Evolutionary conservation across 345 rosid genomes (phyloP), one percentile per base, ranked within the genome.

Genomic region (Eucalyptus caleyi): DNA sequence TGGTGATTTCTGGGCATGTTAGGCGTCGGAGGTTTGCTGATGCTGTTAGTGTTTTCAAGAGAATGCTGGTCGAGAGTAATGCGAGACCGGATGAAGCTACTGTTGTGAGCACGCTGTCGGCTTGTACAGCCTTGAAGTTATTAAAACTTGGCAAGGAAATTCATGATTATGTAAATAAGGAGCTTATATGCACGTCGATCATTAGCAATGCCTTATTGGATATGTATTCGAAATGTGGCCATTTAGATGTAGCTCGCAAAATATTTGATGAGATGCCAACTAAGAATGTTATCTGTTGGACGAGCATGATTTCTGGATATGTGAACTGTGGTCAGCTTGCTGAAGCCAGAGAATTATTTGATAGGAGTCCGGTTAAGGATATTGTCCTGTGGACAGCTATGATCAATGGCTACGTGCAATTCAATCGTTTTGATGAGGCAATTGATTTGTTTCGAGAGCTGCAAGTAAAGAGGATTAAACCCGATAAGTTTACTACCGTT

Each of bases 351-450:
- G 91, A 91, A 88, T 91, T 97, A 91, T 97, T 97, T 90, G 97
- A 96, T 67, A 93, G 90, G 93, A 95, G 96, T 91, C 96, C 96
- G 8, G 92, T 89, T 10, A 95, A 89, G 89, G 98, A 96, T 93
- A 90, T 96, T 87, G 94, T 97, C 90, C 92, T 96, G 59, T 96
- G 98, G 99, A 97, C 98, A n/a, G 97, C 95, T 83, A 97, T 97
- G 98, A 94, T 97, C 85, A 96, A 95, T 88, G 99, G 97, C 44
- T 96, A 96, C 87, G 96, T 97, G 89, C 97, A 95, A 82, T 95
- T 92, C 88, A 95, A 95, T 87, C 91, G 89, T 44, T 96, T 95
- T 54, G 96, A 94, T 11, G 95, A 95, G 86, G 97, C 98, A 8
- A 53, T 96, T 6, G 89, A 90, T 16, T 90, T 96, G 88, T 96